Base-by-base conservation (phyloP, 106 monocot species). In the Dioscorea dumetorum region DNA sequence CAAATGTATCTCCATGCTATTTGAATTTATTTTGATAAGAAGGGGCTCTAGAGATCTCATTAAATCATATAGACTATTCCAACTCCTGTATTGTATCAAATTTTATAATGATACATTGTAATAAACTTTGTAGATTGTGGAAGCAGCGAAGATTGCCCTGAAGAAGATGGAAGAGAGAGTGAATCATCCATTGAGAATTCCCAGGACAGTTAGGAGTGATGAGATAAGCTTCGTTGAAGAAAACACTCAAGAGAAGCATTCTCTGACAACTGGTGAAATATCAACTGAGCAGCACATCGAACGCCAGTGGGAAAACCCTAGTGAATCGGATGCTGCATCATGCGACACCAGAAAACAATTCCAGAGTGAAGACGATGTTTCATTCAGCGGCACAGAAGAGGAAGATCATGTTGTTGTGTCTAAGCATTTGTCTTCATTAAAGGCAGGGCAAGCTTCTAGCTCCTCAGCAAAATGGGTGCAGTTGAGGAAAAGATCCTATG, bases 241-340 rank as follows among this genome's bases (percentile, higher is more conserved):
- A 8, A 20, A 50, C 1, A 20, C 31, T 20, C 65, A 67, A 61
- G 60, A 60, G 31, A 62, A 50, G 33, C 21, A 64, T 33, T 20
- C 16, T 23, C 13, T 12, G 61, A 41, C 63, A 15, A 52, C 69
- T 24, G 22, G 67, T 12, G 67, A 68, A 22, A 68, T 28, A 3
- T 28, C 69, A 22, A 67, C 50, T 63, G 2, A 28, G 28, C 28
- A 28, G 54, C 63, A 67, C 73, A 79, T 73, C 8, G 68, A 76
- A 33, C 76, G 71, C 28, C 71, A 70, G 64, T 71, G 69, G 3
- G 75, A 71, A 35, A 51, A 71, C 41, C 75, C 75, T 24, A 76
- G 76, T 20, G 62, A 67, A 11, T 70, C 70, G 14, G 80, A 76
- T 54, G 65, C 41, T 41, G 41, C 41, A 52, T 51, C 49, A 33